Conservation (phyloP, 1,284 basidiomycete genomes). For the Golubevia pallescens region DNA sequence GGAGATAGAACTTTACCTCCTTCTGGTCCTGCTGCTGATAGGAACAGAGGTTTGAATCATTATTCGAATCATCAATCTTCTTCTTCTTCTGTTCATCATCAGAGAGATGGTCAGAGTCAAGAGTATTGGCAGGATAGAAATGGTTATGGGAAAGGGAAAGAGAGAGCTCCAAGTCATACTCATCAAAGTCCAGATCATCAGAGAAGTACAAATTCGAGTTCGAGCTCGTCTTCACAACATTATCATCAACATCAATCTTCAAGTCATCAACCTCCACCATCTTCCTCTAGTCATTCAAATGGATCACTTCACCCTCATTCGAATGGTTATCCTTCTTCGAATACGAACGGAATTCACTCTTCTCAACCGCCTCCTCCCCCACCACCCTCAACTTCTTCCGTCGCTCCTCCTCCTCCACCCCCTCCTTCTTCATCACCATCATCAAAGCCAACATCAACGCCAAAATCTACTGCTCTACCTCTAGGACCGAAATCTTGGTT, state of each 20-base stretch:
- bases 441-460: constrained; percentile 37
- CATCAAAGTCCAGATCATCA: background rate
- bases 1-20: background rate
- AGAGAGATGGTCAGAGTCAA: no score
- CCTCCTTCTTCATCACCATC: constrained; percentile 50
- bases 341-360: background rate
- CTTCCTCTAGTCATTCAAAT: no score
- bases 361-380: constrained; percentile 1
- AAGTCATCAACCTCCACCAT: no score
- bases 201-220: no score
- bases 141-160: background rate
- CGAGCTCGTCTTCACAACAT: no score
- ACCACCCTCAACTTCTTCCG: constrained; percentile 30
- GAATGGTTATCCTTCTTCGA: no score
- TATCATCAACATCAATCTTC: no score
- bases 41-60: background rate
- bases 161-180: background rate
- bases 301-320: no score
- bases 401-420: constrained; percentile 44
- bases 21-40: background rate
- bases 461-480: constrained; percentile 6
- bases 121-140: no score
- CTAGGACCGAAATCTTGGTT: constrained; percentile 6
- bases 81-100: background rate
- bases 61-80: background rate